A percentile compares a stretch with the other conserved stretches of the same genome.
phyloP scores from a whole-genome alignment of 1,139 yeast species.

The Magnusiomyces paraingens region DNA sequence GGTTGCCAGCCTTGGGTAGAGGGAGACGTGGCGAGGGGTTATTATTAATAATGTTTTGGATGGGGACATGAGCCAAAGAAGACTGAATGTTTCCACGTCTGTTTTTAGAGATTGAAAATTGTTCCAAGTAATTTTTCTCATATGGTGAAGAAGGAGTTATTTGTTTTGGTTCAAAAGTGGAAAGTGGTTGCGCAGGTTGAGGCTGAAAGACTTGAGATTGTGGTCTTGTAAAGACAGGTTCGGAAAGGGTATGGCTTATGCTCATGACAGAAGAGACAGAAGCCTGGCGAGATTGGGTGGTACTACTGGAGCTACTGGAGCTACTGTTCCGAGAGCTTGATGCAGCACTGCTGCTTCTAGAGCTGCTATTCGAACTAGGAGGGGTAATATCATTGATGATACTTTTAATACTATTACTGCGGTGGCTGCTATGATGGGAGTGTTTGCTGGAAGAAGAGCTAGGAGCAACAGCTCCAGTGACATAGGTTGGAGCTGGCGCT shows the following conservation, averaged over 20 bases:
- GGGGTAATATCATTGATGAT: too few species aligned
- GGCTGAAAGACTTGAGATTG: slow-evolving; percentile 1
- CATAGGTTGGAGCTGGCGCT: neutral
- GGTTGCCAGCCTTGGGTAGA: neutral
- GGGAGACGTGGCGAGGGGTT: too few species aligned
- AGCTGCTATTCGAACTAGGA: too few species aligned
- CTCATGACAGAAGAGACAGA: neutral
- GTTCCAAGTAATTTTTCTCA: neutral
- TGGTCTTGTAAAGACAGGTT: neutral
- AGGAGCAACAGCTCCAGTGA: neutral
- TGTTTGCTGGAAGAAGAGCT: too few species aligned
- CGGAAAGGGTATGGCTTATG: neutral
- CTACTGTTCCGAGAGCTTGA: too few species aligned
- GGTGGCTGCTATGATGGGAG: too few species aligned
- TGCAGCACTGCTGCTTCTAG: too few species aligned
- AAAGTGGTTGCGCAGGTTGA: neutral
- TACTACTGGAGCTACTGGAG: too few species aligned
- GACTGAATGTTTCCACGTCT: neutral
- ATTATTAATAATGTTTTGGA: too few species aligned
- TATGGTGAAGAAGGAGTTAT: neutral
- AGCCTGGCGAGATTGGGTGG: neutral
- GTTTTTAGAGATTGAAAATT: neutral
- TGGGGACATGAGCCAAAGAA: neutral
- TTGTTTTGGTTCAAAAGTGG: neutral
- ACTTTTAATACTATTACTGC: too few species aligned